These are phyloP conservation scores for Clonostachys sp. DNA, from an alignment of 2,329 filamentous ascomycete genomes.

Conservation along the genomic window DNA sequence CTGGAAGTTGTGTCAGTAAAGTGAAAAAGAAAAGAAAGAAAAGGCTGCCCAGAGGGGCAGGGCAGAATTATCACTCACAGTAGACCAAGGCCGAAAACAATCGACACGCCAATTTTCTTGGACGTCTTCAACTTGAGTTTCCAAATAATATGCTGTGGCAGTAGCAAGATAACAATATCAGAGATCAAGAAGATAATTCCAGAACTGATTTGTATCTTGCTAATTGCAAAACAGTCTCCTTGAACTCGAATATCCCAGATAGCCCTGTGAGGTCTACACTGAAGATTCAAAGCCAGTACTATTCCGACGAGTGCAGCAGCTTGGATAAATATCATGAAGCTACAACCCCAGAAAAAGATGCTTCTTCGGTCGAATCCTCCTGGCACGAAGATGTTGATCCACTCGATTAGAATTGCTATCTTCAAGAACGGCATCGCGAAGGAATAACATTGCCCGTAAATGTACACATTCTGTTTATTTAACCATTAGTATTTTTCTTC, in stretches of 20 bases:
- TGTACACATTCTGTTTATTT: no score
- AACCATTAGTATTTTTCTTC: no score
- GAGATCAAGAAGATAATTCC: conserved; percentile 20
- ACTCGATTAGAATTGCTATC: conserved; percentile 34
- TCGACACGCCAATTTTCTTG: conserved; percentile 20
- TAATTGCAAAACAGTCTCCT: no score
- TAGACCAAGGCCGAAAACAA: conserved; percentile 22
- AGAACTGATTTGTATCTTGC: no score
- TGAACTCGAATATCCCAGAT: conserved; percentile 20
- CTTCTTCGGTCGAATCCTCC: no score
- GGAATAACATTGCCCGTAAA: conserved; percentile 14
- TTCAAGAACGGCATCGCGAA: conserved; percentile 30
- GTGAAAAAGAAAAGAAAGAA: background rate
- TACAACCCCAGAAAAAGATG: conserved; percentile 27
- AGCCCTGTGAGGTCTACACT: conserved; percentile 23
- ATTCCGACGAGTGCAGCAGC: conserved; percentile 15
- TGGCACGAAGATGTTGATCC: conserved; percentile 29
- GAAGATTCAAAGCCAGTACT: conserved; percentile 23
- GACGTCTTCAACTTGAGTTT: conserved; percentile 18
- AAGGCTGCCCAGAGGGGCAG: background rate
- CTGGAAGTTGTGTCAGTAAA: conserved; percentile 11
- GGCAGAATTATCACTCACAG: conserved; percentile 9
- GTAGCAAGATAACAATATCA: conserved; percentile 18
- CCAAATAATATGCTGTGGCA: conserved; percentile 23
- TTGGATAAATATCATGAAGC: conserved; percentile 20